Percentiles rank a stretch among this genome's conserved stretches.
Conservation (phyloP, 352 stramenopile genomes). For the Globisporangium radiosum region DNA sequence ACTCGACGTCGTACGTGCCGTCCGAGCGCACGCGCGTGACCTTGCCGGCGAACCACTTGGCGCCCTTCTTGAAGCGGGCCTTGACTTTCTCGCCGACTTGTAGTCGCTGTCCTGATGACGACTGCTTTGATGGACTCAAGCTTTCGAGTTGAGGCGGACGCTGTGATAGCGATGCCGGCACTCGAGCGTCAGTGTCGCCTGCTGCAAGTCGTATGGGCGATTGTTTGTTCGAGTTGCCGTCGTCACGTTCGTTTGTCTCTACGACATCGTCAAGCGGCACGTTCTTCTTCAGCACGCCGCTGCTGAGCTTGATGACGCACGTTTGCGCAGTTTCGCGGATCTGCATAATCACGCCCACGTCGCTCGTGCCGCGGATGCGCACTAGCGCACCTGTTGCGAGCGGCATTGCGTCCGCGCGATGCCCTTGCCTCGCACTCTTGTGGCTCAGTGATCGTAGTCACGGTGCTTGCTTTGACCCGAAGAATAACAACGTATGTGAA, state of each 20-base stretch:
- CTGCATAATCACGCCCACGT: conserved; percentile 58
- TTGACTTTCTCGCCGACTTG: conserved; percentile 33
- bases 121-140: too few relatives aligned
- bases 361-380: conserved; percentile 36
- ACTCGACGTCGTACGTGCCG: conserved; percentile 59
- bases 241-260: conserved; percentile 30
- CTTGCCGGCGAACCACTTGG: conserved; percentile 48
- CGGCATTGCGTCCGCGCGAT: conserved; percentile 12
- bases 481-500: too few relatives aligned
- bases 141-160: too few relatives aligned
- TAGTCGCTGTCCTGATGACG: too few relatives aligned
- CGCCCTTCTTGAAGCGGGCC: conserved; percentile 63
- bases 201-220: background rate
- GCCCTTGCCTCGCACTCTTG: too few relatives aligned
- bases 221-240: conserved; percentile 2
- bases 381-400: conserved; percentile 58
- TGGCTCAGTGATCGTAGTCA: too few relatives aligned
- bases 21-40: conserved; percentile 50
- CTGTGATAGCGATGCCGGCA: too few relatives aligned
- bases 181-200: too few relatives aligned
- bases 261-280: conserved; percentile 55
- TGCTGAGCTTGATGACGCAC: conserved; percentile 66
- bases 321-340: conserved; percentile 51
- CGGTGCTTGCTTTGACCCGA: too few relatives aligned
- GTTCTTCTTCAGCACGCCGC: conserved; percentile 59